A percentile compares a stretch with the other conserved stretches of the same genome.
Evolutionary conservation across 768 basidiomycete species (phyloP).

Genomic region (Paxillus involutus): DNA sequence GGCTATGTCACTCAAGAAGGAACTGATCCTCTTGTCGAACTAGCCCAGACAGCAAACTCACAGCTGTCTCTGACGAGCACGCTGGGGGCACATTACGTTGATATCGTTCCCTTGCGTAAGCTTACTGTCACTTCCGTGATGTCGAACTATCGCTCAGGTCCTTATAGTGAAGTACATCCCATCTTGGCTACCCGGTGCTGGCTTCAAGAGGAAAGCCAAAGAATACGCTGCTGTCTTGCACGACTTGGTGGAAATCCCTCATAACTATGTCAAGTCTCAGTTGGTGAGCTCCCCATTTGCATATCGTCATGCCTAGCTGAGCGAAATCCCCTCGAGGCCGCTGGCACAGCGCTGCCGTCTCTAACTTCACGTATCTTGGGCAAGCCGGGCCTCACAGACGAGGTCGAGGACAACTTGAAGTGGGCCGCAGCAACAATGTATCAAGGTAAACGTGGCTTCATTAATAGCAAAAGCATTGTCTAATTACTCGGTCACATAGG

Average conservation of each 20-base stretch:
- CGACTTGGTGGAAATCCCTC: constrained; percentile 9
- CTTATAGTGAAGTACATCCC: constrained; percentile 25
- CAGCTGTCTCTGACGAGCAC: constrained; percentile 15
- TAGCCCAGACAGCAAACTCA: constrained; percentile 27
- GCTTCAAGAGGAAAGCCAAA: constrained; percentile 14
- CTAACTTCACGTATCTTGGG: constrained; percentile 11
- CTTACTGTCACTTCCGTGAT: not conserved
- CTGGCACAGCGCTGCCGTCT: constrained; percentile 7
- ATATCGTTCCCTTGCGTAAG: constrained; percentile 19
- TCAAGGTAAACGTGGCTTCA: constrained; percentile 6
- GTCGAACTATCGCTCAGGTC: no score
- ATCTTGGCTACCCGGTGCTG: constrained; percentile 21
- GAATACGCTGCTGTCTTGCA: constrained; percentile 6
- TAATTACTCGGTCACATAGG: constrained; percentile 6
- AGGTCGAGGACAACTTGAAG: constrained; percentile 14
- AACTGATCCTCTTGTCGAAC: constrained; percentile 36
- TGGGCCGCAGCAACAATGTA: constrained; percentile 14
- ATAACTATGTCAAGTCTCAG: constrained; percentile 11
- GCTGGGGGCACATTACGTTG: constrained; percentile 10
- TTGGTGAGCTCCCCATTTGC: constrained; percentile 4
- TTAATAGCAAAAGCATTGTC: not conserved
- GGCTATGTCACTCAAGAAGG: constrained; percentile 37
- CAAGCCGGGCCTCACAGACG: constrained; percentile 7
- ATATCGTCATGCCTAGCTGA: no score
- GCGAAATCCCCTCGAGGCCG: no score